These are phyloP conservation scores for Zygnema cylindricum DNA, from an alignment of 139 green algal genomes.

Conservation along the genomic window DNA sequence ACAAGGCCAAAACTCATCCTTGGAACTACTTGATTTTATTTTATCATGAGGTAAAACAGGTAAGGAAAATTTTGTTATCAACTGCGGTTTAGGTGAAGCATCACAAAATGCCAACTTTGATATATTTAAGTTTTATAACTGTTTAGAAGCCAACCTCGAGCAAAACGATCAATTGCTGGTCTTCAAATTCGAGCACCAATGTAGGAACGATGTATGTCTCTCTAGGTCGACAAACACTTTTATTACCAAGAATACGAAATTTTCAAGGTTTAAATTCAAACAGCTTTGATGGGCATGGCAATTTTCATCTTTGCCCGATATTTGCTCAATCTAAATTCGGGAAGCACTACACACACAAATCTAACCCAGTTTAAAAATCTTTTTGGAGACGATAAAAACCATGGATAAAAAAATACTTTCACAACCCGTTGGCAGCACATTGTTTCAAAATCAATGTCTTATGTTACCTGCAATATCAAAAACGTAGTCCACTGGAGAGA, in stretches of 20 bases:
- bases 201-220: constrained; percentile 49
- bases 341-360: too few relatives aligned
- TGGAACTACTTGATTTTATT: too few relatives aligned
- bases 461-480: background rate
- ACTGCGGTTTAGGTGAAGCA: constrained; percentile 47
- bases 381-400: too few relatives aligned
- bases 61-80: constrained; percentile 48
- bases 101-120: constrained; percentile 30
- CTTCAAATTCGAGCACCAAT: constrained; percentile 50
- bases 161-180: constrained; percentile 52
- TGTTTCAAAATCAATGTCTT: too few relatives aligned
- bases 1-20: too few relatives aligned
- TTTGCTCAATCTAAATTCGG: too few relatives aligned
- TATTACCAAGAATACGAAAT: constrained; percentile 50
- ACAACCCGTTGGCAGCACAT: too few relatives aligned
- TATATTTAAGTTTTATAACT: constrained; percentile 46
- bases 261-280: constrained; percentile 55
- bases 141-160: constrained; percentile 42
- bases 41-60: constrained; percentile 17
- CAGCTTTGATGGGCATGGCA: constrained; percentile 49
- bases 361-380: too few relatives aligned
- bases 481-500: background rate
- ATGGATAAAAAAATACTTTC: too few relatives aligned
- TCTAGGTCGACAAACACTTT: constrained; percentile 38
- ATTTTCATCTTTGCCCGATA: constrained; percentile 44